Conservation (phyloP, 805 yeast genomes). For the Yarrowia sp. region DNA sequence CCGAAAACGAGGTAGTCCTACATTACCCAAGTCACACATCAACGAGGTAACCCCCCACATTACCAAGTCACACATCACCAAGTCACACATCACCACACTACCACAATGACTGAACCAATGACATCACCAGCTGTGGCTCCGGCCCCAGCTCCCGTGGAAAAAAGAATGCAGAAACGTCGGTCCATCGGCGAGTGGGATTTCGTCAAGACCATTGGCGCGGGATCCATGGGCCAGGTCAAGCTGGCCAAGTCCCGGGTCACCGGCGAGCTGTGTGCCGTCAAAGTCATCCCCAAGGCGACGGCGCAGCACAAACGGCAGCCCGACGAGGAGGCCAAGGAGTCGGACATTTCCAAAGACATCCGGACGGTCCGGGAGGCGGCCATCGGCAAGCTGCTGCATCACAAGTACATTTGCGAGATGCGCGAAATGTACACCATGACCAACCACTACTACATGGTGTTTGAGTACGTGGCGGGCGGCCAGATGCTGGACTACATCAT, state of each 20-base stretch:
- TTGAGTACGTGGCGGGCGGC: conserved; percentile 96
- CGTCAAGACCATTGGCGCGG: conserved; percentile 94
- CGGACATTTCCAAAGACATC: conserved; percentile 84
- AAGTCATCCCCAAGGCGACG: conserved; percentile 90
- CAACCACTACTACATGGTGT: conserved; percentile 93
- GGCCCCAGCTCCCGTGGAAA: conserved; percentile 9
- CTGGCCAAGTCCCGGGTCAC: conserved; percentile 86
- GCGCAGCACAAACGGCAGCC: conserved; percentile 58
- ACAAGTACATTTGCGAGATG: conserved; percentile 88
- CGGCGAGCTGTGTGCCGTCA: conserved; percentile 77
- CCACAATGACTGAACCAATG: conserved; percentile 13
- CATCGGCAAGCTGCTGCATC: conserved; percentile 84
- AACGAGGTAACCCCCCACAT: not conserved
- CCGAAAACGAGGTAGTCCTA: no score
- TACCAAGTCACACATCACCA: no score
- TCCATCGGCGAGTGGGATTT: conserved; percentile 98
- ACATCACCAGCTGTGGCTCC: conserved; percentile 40
- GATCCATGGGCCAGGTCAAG: conserved; percentile 99
- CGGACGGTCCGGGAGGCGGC: conserved; percentile 96
- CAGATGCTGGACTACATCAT: conserved; percentile 97
- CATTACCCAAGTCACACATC: not conserved
- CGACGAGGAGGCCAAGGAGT: conserved; percentile 58
- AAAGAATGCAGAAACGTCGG: conserved; percentile 60
- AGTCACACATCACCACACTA: not conserved
- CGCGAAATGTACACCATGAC: conserved; percentile 97